Evolutionary conservation across 495 filamentous ascomycete species (phyloP).

Genomic region (Amniculicola lignicola): DNA sequence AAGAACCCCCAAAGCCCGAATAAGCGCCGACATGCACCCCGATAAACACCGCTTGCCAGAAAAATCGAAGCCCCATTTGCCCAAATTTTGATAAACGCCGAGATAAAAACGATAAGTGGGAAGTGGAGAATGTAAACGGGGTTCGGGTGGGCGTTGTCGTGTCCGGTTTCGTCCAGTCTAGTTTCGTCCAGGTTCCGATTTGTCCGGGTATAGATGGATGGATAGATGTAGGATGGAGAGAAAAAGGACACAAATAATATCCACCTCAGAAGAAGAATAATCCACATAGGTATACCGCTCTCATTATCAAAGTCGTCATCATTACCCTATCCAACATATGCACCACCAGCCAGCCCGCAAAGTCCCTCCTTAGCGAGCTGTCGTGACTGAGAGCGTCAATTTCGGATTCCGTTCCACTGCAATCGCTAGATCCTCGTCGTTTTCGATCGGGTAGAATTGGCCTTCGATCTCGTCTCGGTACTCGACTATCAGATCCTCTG

Average conservation of each 20-base stretch:
- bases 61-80: too few species aligned
- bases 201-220: too few species aligned
- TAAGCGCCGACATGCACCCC: conserved; percentile 17
- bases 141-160: too few species aligned
- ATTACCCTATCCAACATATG: too few species aligned
- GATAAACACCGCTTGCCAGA: background rate
- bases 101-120: conserved; percentile 4
- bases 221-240: too few species aligned
- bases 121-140: background rate
- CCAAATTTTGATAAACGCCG: conserved; percentile 1
- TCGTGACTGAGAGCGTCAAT: conserved; percentile 70
- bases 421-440: conserved; percentile 73
- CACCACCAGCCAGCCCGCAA: too few species aligned
- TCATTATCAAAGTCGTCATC: too few species aligned
- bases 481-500: conserved; percentile 68
- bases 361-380: conserved; percentile 6
- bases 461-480: conserved; percentile 85
- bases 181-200: too few species aligned
- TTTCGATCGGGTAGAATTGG: conserved; percentile 67
- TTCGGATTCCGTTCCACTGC: conserved; percentile 83
- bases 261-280: background rate
- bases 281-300: too few species aligned
- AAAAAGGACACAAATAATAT: background rate
- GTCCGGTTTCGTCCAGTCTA: too few species aligned
- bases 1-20: too few species aligned